Conservation (phyloP, 441 rosid species). For the Gossypium laxum region DNA sequence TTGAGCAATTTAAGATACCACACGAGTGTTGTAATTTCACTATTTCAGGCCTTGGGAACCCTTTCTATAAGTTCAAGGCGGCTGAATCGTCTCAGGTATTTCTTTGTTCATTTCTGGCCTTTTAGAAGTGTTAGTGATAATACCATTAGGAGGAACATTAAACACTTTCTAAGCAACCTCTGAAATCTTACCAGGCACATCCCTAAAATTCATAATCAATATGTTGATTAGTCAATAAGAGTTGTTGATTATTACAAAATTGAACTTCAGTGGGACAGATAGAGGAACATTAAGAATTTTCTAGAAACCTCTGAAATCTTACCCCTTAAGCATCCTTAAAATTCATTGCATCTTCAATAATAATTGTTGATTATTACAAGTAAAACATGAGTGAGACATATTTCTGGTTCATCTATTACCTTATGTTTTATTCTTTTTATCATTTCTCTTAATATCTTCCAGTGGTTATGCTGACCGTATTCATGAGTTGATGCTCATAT, state of each 20-base stretch:
- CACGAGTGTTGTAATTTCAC: conserved; percentile 87
- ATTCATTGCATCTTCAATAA: not conserved
- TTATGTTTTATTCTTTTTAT: not conserved
- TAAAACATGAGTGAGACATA: not conserved
- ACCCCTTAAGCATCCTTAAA: not conserved
- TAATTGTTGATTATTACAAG: conserved; percentile 1
- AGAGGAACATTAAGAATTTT: not conserved
- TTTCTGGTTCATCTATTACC: not conserved
- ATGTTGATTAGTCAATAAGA: not conserved
- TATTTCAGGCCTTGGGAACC: conserved; percentile 94
- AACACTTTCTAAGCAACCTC: not conserved
- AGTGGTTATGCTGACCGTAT: conserved; percentile 99
- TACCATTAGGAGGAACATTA: not conserved
- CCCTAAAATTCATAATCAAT: not conserved
- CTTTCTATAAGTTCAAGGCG: conserved; percentile 91
- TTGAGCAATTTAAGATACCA: conserved; percentile 98
- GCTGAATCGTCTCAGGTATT: conserved; percentile 91
- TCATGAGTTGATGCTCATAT: conserved; percentile 76
- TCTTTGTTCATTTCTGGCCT: conserved; percentile 1
- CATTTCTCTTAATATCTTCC: conserved; percentile 20
- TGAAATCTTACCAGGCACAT: not conserved
- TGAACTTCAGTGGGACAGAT: not conserved
- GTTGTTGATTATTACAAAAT: conserved; percentile 1
- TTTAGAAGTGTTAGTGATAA: not conserved
- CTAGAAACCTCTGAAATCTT: conserved; percentile 1